Evolutionary conservation across 2,329 filamentous ascomycete genomes (phyloP), one percentile per base, ranked within the genome.

Genomic region (Phaeosphaeriaceae sp.): DNA sequence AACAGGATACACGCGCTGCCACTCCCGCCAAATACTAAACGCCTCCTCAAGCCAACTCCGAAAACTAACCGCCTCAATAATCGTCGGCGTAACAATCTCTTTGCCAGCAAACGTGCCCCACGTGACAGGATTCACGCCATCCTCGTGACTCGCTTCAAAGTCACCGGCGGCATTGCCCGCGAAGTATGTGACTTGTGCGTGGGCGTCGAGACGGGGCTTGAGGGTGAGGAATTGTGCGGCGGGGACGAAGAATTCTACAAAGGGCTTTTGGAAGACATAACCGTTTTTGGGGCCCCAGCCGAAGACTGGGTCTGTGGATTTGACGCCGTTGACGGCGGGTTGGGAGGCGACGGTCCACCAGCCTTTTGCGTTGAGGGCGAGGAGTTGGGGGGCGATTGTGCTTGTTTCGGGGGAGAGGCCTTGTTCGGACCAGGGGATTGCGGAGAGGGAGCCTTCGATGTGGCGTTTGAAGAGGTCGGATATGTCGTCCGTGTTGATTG

Each of bases 311-410:
- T 99, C 85, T 39, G 82, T 84, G 21, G 89, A 95, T 29, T 83
- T 83, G 16, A 92, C 76, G 34, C 92, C 92, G 69, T 97, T 96
- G 48, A 97, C 91, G 13, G 93, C 90, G 3, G 94, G 94, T 70
- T 99, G 94, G 3, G 90, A 96, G 3, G 94, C 94, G 3, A 99
- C 87, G 2, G 92, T 97, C 92, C 92, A 97, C 90, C 92, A 97
- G 48, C 92, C 92, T 50, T 83, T 81, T 61, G 86, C 85, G 73
- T 96, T 97, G 51, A 99, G 80, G 33, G 79, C 78, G 21, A 94
- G 76, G 0, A 99, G 84, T 56, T 91, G 83, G 1, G 85, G 76
- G 52, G 87, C 86, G 72, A 99, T 99, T 1, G 87, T 86, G 21
- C 83, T 83, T 3, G 92, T 96, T 76, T 99, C 94, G 15, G 90